Base-by-base conservation (phyloP, 2,329 filamentous ascomycete genomes). In the Alternaria brassicae region DNA sequence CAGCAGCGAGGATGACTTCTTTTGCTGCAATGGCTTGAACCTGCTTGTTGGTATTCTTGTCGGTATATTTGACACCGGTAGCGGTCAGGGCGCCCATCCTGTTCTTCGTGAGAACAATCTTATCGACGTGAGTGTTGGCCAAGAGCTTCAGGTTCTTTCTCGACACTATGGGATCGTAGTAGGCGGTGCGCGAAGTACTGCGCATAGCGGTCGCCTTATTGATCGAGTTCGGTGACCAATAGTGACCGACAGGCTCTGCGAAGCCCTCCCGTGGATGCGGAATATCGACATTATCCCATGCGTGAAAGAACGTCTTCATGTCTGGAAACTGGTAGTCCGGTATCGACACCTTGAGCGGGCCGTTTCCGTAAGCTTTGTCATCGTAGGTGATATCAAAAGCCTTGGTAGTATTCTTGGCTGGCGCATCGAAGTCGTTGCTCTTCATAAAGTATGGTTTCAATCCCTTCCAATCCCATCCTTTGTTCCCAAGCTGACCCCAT, bases 1-100 rank as follows among this genome's bases (percentile, higher is more conserved):
- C 82, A 1, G 87, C 87, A 1, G 85, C 85, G 1, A 90, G 70
- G 27, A 89, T 81, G n/a, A 89, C 81, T 65, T 89, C 86, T 48
- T 73, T 73, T 7, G 63, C 34, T 2, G 69, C 69, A 4, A 66
- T 63, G 9, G 57, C 68, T 8, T 62, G 58, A 1, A 65, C 36
- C 32, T 68, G 60, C n/a, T 56, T 28, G 25, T 62, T 62, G 1
- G 64, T 57, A 1, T 50, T 27, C 36, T 39, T 56, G 19, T 34
- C 45, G 4, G 48, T 63, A n/a, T 53, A 63, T n/a, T 53, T 58
- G 15, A 63, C 53, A 13, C 58, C 58, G 2, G 48, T 54, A 3
- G 58, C 58, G 12, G 44, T 54, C 6, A 62, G 28, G 3, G 21
- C 41, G n/a, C 55, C 41, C 8, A 25, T 12, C n/a, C 15, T 36